Conservation (phyloP, 495 filamentous ascomycete genomes). For the Lophiostoma macrostomum region DNA sequence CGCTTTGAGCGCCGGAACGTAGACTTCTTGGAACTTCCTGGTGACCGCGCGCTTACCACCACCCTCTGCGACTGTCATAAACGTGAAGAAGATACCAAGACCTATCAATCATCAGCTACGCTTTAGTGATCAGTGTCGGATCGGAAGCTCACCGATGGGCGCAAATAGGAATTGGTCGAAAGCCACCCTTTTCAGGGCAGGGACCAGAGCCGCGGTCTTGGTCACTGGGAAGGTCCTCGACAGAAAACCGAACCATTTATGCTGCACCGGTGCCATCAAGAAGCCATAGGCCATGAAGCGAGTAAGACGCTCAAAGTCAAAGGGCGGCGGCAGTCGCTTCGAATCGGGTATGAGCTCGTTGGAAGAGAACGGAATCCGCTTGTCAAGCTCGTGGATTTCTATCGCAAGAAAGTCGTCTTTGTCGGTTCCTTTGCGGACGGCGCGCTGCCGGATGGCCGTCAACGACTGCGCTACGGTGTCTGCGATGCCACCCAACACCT, state of each 20-base stretch:
- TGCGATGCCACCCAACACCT: conserved; percentile 84
- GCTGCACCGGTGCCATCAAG: conserved; percentile 92
- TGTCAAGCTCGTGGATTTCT: conserved; percentile 85
- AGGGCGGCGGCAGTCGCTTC: conserved; percentile 65
- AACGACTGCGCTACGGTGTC: conserved; percentile 95
- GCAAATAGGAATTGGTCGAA: conserved; percentile 96
- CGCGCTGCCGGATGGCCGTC: conserved; percentile 71
- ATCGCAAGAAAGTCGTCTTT: conserved; percentile 75
- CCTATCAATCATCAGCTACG: conserved; percentile 46
- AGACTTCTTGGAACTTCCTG: conserved; percentile 89
- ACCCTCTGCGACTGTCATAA: conserved; percentile 95
- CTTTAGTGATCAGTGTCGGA: background rate
- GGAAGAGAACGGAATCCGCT: conserved; percentile 67
- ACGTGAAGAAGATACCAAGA: conserved; percentile 86
- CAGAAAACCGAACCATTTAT: conserved; percentile 91
- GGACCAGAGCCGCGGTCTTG: conserved; percentile 66
- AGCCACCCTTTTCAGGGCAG: conserved; percentile 82
- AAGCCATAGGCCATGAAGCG: conserved; percentile 97
- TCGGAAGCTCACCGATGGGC: conserved; percentile 63
- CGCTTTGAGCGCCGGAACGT: conserved; percentile 88
- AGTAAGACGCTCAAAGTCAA: conserved; percentile 91
- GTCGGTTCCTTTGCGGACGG: conserved; percentile 55
- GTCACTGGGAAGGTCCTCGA: conserved; percentile 80
- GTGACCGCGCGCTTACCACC: conserved; percentile 76
- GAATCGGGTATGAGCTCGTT: conserved; percentile 68